These are phyloP conservation scores for Thraustochytrium striatum DNA, from an alignment of 352 stramenopile species.

Conservation along the genomic window DNA sequence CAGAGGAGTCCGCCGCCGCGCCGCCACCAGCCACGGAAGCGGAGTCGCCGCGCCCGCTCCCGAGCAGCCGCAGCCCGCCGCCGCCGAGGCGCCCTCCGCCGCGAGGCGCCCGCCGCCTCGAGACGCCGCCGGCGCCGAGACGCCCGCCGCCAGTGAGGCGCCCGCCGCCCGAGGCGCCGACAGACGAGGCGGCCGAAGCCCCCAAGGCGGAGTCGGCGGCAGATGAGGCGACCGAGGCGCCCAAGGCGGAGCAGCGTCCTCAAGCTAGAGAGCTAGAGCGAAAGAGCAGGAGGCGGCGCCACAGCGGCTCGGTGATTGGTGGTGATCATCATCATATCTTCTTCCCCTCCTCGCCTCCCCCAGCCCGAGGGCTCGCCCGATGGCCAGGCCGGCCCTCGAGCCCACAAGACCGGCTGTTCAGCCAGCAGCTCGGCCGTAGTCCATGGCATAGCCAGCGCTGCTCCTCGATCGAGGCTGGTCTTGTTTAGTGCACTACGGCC, in stretches of 20 bases:
- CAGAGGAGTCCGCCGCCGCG: not conserved
- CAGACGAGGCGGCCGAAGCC: no score
- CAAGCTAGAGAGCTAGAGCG: not conserved
- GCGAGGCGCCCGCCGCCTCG: no score
- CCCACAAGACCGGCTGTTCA: not conserved
- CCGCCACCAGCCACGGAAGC: no score
- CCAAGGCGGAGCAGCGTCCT: not conserved
- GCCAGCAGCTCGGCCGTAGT: not conserved
- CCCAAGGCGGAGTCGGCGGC: no score
- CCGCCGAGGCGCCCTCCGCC: not conserved
- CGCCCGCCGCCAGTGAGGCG: no score
- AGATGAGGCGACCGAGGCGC: no score
- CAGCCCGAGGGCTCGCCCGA: no score
- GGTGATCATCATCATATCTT: not conserved
- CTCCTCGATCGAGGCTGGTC: not conserved
- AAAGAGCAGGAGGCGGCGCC: not conserved
- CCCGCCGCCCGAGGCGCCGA: no score
- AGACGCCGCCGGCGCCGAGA: no score
- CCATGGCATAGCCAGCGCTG: not conserved
- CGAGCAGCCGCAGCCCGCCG: not conserved
- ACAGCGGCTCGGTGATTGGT: no score
- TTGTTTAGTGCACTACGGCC: no score
- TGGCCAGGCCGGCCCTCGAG: not conserved
- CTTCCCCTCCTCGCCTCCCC: not conserved
- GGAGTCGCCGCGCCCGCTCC: no score